These are phyloP conservation scores for Aureobasidium sp. DNA, from an alignment of 2,329 filamentous ascomycete genomes.

Conservation along the genomic window DNA sequence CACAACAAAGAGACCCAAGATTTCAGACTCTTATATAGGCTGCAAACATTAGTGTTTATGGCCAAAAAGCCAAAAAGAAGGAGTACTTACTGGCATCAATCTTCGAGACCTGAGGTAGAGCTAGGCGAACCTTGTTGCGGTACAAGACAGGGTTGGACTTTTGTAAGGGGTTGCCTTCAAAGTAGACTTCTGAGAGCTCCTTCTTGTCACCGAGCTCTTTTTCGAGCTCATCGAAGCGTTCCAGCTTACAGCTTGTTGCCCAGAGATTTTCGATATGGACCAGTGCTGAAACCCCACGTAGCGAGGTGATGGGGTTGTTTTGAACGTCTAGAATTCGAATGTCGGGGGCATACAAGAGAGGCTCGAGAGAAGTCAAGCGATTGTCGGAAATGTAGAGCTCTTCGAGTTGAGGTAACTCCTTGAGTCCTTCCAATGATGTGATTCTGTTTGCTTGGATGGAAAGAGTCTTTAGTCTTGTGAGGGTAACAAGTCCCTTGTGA, in stretches of 20 bases:
- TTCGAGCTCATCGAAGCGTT: conserved; percentile 76
- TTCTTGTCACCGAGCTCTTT: conserved; percentile 69
- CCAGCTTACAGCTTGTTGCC: conserved; percentile 81
- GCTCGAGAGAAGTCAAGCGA: conserved; percentile 66
- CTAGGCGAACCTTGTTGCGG: conserved; percentile 83
- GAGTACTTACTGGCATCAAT: conserved; percentile 87
- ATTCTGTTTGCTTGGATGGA: conserved; percentile 95
- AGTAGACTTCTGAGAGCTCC: conserved; percentile 80
- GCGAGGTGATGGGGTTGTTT: conserved; percentile 71
- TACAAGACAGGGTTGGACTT: conserved; percentile 72
- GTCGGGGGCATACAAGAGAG: conserved; percentile 47
- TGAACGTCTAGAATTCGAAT: conserved; percentile 81
- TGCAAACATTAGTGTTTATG: not conserved
- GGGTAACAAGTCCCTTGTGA: conserved; percentile 52
- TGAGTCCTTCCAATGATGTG: conserved; percentile 65
- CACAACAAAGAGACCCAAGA: not conserved
- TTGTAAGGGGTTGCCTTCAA: conserved; percentile 91
- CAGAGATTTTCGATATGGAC: conserved; percentile 78
- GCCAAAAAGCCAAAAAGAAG: not conserved
- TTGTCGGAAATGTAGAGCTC: conserved; percentile 97
- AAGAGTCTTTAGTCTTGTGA: conserved; percentile 75
- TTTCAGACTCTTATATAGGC: conserved; percentile 12
- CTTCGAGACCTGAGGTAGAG: conserved; percentile 79
- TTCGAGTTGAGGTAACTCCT: conserved; percentile 66
- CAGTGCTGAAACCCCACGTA: conserved; percentile 63